Evolutionary conservation across 2,329 filamentous ascomycete species (phyloP), one percentile per base, ranked within the genome.

Genomic region (Arthrobotrys musiformis): DNA sequence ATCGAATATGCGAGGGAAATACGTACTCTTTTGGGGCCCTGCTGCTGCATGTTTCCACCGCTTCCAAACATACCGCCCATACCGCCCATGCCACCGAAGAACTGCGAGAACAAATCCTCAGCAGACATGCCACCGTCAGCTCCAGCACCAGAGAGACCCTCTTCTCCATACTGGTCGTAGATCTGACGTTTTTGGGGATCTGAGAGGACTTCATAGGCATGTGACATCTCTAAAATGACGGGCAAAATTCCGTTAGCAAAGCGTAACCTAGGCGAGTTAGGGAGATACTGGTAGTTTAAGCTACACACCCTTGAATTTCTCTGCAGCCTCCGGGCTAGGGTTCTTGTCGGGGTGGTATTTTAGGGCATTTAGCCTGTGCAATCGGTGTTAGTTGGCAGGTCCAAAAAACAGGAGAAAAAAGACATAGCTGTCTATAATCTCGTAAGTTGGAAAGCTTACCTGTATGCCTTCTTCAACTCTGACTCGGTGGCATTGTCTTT

Each of bases 291-390:
- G 15, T 28, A 13, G 24, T 56, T 22, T 4, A n/a, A 56, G 50
- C 48, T 52, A 28, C 48, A 97, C 88, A 82, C 97, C 94, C 87
- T 99, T 98, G 90, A 99, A 99, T 85, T 97, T 99, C 78, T 97
- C 93, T 81, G 94, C 93, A 62, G 95, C 94, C 26, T 90, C 92
- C 44, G 94, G 93, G 86, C 97, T 90, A 79, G 91, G 90, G 85
- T 99, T 99, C 89, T 99, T 99, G 85, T 99, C 94, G 96, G 93
- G 93, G 82, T 96, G 93, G 84, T 90, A 91, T 85, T 94, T 95
- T 78, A 95, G 85, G 35, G 93, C 93, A 81, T 90, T 89, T 80
- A 91, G 90, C 85, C 93, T 93, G 88, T 5, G 6, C 28, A 19
- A 33, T 28, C 17, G 28, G 52, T 13, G 56, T 66, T 60, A 69